Percentiles rank a stretch among this genome's conserved stretches.
Evolutionary conservation across 2,329 filamentous ascomycete genomes (phyloP).

Genomic region (Cladosporium sp.): DNA sequence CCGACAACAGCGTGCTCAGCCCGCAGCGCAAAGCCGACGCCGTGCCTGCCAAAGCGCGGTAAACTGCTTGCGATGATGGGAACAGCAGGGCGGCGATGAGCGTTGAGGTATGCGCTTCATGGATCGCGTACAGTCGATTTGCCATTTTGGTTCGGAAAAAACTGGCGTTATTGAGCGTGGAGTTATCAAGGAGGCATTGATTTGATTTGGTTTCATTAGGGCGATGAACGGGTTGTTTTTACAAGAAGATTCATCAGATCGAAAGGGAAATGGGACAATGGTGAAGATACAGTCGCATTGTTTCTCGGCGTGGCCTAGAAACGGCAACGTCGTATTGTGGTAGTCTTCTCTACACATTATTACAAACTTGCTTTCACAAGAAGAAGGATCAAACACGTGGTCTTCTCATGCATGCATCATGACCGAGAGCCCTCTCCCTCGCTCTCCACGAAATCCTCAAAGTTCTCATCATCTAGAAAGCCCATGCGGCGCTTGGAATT

Average conservation of each 20-base stretch:
- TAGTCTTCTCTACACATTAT: no score
- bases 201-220: background rate
- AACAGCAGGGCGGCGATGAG: no score
- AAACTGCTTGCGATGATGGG: conserved; percentile 5
- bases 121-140: no score
- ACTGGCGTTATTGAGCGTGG: conserved; percentile 12
- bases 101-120: no score
- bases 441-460: conserved; percentile 37
- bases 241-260: no score
- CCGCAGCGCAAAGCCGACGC: conserved; percentile 31
- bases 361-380: no score
- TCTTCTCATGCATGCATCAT: background rate
- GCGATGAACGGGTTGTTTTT: no score
- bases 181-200: background rate
- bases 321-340: no score
- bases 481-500: conserved; percentile 48
- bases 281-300: no score
- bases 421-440: conserved; percentile 17
- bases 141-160: no score
- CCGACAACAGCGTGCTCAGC: conserved; percentile 24
- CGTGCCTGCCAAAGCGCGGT: conserved; percentile 26
- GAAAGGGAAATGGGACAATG: no score
- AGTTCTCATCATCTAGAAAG: conserved; percentile 49
- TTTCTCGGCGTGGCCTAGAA: no score
- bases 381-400: background rate